Evolutionary conservation across 306 rosid species (phyloP), one percentile per base, ranked within the genome.

Genomic region (Lathyrus sativus): DNA sequence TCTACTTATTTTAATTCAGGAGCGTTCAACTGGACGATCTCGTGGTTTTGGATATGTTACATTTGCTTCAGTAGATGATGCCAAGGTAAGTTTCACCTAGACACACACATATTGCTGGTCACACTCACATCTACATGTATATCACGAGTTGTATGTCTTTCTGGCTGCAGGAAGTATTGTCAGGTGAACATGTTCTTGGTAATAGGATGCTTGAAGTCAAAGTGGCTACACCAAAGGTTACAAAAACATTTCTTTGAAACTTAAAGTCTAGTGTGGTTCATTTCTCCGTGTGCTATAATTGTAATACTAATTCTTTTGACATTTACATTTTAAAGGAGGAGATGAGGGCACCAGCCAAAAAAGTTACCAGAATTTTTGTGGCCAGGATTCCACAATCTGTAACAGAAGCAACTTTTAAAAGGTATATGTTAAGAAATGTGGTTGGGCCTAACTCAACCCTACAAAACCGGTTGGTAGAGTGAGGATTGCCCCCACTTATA

Each of bases 1-100:
- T 74, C 29, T 14, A 14, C 39, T 43, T 51, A 49, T 29, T 78
- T 35, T 57, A 39, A 65, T 71, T 70, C 71, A 95, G 99, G 99
- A 95, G 82, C 84, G 97, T 11, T 81, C 97, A 56, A 90, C 92
- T 66, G 97, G 97, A 19, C 80, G 99, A 11, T 95, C 99, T 81
- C 99, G 97, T 26, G 99, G 99, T 28, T 95, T 95, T 82, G 99
- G 99, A 65, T 90, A 95, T 75, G 97, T 91, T 22, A 95, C 99
- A 39, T 95, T 95, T 88, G 85, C 79, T 12, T 87, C 92, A 4
- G 89, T 76, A 49, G 99, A 87, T 76, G 99, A 95, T 78, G 99
- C 99, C 13, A 83, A 90, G 95, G 99, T 90, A 61, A 71, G 7
- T 51, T 38, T 54, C 38, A 18, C 62, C 68, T 42, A 12, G 13